Evolutionary conservation across 2,329 filamentous ascomycete genomes (phyloP).

Genomic region (Berkeleyomyces basicola): DNA sequence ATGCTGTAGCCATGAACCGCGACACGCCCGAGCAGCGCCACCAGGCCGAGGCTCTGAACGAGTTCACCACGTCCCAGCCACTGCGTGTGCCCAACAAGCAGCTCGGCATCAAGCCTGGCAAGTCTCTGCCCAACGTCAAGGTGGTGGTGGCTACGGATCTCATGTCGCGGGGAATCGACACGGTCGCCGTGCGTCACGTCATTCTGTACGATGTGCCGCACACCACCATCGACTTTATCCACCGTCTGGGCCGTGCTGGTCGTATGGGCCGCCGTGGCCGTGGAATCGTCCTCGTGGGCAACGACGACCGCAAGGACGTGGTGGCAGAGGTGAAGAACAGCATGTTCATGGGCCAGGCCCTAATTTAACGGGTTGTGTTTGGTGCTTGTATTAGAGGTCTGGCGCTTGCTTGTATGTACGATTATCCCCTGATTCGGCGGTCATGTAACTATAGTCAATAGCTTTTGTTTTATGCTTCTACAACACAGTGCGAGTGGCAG

Average conservation of each 20-base stretch:
- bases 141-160: slow-evolving; percentile 91
- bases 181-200: slow-evolving; percentile 75
- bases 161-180: slow-evolving; percentile 86
- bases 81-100: slow-evolving; percentile 23
- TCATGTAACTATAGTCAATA: background rate
- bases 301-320: slow-evolving; percentile 74
- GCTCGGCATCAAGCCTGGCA: slow-evolving; percentile 23
- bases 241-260: slow-evolving; percentile 78
- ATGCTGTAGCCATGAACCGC: slow-evolving; percentile 69
- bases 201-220: slow-evolving; percentile 96
- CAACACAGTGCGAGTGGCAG: background rate
- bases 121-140: slow-evolving; percentile 58
- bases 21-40: slow-evolving; percentile 68
- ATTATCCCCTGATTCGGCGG: background rate
- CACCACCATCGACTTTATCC: slow-evolving; percentile 95
- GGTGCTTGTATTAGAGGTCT: background rate
- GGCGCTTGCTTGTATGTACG: slow-evolving; percentile 4
- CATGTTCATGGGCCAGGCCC: slow-evolving; percentile 66
- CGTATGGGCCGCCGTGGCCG: slow-evolving; percentile 82
- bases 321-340: slow-evolving; percentile 83
- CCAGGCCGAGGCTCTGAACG: slow-evolving; percentile 50
- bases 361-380: slow-evolving; percentile 36
- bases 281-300: slow-evolving; percentile 80
- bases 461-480: background rate
- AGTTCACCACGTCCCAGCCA: slow-evolving; percentile 48